A percentile compares a stretch with the other conserved stretches of the same genome.
Conservation (phyloP, 768 basidiomycete genomes). For the Leccinellum luteum region DNA sequence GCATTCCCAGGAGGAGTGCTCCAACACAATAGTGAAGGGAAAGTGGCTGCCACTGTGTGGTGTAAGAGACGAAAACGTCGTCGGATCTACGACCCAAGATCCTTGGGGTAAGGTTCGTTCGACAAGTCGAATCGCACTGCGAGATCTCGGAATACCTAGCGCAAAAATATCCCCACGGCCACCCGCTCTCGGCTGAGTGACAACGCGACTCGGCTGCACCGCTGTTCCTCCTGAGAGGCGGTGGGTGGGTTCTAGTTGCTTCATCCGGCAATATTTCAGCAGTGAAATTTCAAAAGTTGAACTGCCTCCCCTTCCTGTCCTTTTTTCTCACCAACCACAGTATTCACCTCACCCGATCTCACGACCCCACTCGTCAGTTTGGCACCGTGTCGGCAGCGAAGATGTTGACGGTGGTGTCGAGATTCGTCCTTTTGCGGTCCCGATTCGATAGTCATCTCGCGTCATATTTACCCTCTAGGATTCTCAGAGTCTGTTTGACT, state of each 20-base stretch:
- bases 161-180: constrained; percentile 3
- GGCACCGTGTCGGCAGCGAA: neutral
- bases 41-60: neutral
- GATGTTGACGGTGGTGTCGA: neutral
- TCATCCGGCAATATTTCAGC: neutral
- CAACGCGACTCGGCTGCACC: constrained; percentile 10
- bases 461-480: neutral
- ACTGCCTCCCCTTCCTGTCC: neutral
- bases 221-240: constrained; percentile 4
- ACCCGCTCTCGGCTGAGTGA: constrained; percentile 11
- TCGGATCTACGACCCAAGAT: constrained; percentile 22
- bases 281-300: neutral
- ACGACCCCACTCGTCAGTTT: neutral
- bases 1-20: neutral
- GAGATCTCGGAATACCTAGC: constrained; percentile 18
- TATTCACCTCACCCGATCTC: neutral
- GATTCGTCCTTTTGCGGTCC: neutral
- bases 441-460: neutral
- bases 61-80: constrained; percentile 1
- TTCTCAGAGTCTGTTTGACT: neutral
- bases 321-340: neutral
- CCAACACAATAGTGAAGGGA: neutral
- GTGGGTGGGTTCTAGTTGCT: constrained; percentile 9
- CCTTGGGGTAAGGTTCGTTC: constrained; percentile 8
- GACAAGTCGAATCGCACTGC: constrained; percentile 3